These are phyloP conservation scores for Metschnikowia santaceciliae DNA, from an alignment of 805 yeast genomes.

Conservation along the genomic window DNA sequence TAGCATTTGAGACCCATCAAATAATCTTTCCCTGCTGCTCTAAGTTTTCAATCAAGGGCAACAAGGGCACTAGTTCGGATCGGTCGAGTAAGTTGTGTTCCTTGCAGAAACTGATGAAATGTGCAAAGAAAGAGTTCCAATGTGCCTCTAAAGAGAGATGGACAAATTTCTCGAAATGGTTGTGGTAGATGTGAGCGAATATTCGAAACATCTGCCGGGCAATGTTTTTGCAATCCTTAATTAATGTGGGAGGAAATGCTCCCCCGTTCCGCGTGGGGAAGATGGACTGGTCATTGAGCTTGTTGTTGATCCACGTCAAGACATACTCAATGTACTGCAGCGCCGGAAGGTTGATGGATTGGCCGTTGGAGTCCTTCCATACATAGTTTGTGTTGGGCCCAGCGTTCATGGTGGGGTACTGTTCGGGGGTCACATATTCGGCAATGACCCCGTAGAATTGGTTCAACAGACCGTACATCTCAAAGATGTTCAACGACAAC, in stretches of 20 bases:
- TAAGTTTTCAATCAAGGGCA: conserved; percentile 69
- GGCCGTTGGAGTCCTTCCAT: conserved; percentile 79
- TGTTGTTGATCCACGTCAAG: conserved; percentile 82
- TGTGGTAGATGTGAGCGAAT: conserved; percentile 91
- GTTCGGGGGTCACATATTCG: conserved; percentile 86
- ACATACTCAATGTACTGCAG: conserved; percentile 90
- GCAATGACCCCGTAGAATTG: conserved; percentile 88
- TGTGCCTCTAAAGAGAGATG: conserved; percentile 93
- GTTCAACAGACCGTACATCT: conserved; percentile 77
- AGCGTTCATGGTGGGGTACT: conserved; percentile 92
- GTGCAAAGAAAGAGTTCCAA: conserved; percentile 97
- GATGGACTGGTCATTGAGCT: conserved; percentile 80
- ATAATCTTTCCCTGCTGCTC: conserved; percentile 83
- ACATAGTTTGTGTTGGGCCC: conserved; percentile 88
- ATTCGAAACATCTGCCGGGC: conserved; percentile 90
- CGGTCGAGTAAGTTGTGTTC: conserved; percentile 80
- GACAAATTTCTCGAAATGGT: conserved; percentile 90
- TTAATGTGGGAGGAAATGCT: conserved; percentile 84
- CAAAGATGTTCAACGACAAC: conserved; percentile 91
- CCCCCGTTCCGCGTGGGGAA: conserved; percentile 90
- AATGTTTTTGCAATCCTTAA: conserved; percentile 80
- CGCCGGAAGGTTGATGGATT: conserved; percentile 85
- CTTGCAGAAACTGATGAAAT: conserved; percentile 79
- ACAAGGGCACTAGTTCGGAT: conserved; percentile 74
- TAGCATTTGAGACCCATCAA: conserved; percentile 16